phyloP scores from a whole-genome alignment of 306 rosid species.

The Astragalus membranaceus region DNA sequence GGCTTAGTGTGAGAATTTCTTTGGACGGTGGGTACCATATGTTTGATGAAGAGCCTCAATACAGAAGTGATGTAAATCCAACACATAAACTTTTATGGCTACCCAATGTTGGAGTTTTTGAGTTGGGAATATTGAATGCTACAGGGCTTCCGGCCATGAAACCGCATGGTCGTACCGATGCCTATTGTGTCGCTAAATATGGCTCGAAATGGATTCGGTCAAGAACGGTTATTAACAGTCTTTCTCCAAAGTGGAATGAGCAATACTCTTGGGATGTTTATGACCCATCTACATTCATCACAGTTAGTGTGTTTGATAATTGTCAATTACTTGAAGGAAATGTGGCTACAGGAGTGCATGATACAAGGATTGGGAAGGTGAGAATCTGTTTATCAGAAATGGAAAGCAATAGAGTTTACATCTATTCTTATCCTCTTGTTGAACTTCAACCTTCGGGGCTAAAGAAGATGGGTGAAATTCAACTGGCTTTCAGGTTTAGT shows the following conservation, averaged over 20 bases:
- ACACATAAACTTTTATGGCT: slow-evolving; percentile 17
- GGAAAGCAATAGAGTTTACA: neutral
- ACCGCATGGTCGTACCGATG: slow-evolving; percentile 16
- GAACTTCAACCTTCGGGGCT: slow-evolving; percentile 32
- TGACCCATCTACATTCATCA: slow-evolving; percentile 28
- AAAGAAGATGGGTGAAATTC: slow-evolving; percentile 33
- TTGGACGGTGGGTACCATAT: slow-evolving; percentile 48
- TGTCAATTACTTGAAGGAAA: slow-evolving; percentile 4
- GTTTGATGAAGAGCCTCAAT: slow-evolving; percentile 34
- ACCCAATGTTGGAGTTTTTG: slow-evolving; percentile 33
- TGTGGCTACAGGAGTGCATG: neutral
- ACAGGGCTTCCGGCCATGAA: slow-evolving; percentile 36
- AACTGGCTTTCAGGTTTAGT: slow-evolving; percentile 28
- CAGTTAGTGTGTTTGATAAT: slow-evolving; percentile 29
- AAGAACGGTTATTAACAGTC: slow-evolving; percentile 28
- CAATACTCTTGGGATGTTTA: slow-evolving; percentile 33
- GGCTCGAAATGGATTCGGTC: slow-evolving; percentile 34
- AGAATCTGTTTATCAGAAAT: slow-evolving; percentile 24
- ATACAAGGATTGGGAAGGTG: slow-evolving; percentile 33
- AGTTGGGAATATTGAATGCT: slow-evolving; percentile 44
- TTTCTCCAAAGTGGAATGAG: slow-evolving; percentile 32
- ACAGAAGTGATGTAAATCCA: slow-evolving; percentile 27
- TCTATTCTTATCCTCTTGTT: slow-evolving; percentile 21
- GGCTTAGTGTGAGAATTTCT: slow-evolving; percentile 23
- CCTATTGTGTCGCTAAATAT: slow-evolving; percentile 41